phyloP scores from a whole-genome alignment of 1,139 yeast species.

The Kazachstania sp. region DNA sequence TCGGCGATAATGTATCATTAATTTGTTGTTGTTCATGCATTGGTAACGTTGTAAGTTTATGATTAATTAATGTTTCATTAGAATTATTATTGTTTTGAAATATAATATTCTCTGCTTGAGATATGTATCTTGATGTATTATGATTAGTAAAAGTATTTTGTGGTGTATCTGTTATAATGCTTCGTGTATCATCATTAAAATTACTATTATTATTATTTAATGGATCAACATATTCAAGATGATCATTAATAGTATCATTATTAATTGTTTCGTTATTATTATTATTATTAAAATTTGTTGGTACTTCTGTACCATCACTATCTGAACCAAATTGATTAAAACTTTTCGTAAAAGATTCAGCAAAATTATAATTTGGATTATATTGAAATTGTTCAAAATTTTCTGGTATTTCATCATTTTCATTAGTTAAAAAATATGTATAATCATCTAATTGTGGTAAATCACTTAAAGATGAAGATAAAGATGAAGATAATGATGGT shows the following conservation, averaged over 20 bases:
- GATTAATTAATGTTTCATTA: slow-evolving; percentile 13
- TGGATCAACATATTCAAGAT: slow-evolving; percentile 2
- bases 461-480: slow-evolving; percentile 82
- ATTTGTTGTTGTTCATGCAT: not conserved
- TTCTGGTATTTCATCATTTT: not conserved
- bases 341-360: not conserved
- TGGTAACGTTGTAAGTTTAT: not conserved
- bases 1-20: not conserved
- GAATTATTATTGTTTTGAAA: slow-evolving; percentile 11
- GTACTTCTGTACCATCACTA: not conserved
- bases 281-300: not conserved
- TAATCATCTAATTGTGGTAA: slow-evolving; percentile 8
- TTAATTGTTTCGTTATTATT: not conserved
- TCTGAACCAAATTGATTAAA: not conserved
- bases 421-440: slow-evolving; percentile 2
- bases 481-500: slow-evolving; percentile 96
- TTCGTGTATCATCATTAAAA: slow-evolving; percentile 14
- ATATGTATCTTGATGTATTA: not conserved
- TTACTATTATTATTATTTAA: slow-evolving; percentile 5
- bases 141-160: slow-evolving; percentile 4
- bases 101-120: not conserved
- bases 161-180: slow-evolving; percentile 14
- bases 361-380: slow-evolving; percentile 1
- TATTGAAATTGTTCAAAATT: slow-evolving; percentile 2
- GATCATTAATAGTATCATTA: not conserved